Conservation (phyloP, 257 asterid genomes). For the Gardenia jasminoides region DNA sequence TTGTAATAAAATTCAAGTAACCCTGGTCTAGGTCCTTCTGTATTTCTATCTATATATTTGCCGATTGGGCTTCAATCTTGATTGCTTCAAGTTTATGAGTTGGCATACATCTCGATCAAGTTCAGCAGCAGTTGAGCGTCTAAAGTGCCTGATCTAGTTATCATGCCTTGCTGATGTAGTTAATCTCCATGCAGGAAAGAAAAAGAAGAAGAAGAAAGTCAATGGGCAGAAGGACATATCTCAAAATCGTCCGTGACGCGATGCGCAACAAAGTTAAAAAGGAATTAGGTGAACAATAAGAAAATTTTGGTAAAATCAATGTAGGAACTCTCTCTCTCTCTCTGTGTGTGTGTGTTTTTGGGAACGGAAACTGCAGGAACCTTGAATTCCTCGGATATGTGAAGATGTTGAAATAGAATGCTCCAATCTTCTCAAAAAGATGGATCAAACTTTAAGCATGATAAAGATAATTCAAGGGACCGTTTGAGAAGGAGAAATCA, state of each 20-base stretch:
- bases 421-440: neutral
- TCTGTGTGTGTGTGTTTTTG: too few relatives aligned
- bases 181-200: neutral
- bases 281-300: neutral
- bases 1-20: neutral
- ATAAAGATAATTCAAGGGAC: too few relatives aligned
- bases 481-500: neutral
- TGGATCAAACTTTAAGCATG: too few relatives aligned
- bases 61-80: neutral
- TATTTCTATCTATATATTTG: neutral
- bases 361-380: too few relatives aligned
- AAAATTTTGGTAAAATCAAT: too few relatives aligned
- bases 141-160: neutral
- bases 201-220: neutral
- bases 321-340: too few relatives aligned
- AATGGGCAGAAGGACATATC: neutral
- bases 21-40: neutral
- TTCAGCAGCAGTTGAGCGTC: neutral
- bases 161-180: neutral
- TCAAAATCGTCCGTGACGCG: neutral
- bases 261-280: too few relatives aligned
- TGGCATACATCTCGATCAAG: too few relatives aligned
- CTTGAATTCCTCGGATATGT: too few relatives aligned
- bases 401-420: neutral
- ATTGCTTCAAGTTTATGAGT: neutral